phyloP scores from a whole-genome alignment of 208 protist genomes.

The Strigomonas culicis region DNA sequence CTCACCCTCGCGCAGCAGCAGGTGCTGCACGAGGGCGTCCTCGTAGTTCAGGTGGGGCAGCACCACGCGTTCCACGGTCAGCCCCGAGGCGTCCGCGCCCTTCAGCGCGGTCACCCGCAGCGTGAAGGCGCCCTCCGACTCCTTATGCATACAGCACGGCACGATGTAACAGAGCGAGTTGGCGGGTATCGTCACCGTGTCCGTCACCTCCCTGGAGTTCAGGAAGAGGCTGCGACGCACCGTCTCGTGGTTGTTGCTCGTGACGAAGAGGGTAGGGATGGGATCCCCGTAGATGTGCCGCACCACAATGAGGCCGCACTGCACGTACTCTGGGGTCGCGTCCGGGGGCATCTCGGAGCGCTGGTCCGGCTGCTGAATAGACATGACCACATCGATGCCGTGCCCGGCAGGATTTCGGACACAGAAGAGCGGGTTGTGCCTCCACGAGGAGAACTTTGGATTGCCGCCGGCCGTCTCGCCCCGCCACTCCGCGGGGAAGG shows the following conservation, averaged over 20 bases:
- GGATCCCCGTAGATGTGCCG: conserved; percentile 29
- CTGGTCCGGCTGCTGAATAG: conserved; percentile 62
- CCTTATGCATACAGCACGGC: conserved; percentile 56
- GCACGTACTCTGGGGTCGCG: conserved; percentile 40
- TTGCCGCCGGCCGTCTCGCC: conserved; percentile 57
- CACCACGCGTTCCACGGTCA: conserved; percentile 31
- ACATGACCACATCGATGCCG: conserved; percentile 28
- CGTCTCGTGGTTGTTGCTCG: conserved; percentile 69
- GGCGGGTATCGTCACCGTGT: conserved; percentile 45
- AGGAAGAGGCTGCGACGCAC: conserved; percentile 76
- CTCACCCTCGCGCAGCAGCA: conserved; percentile 27
- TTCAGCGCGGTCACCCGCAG: conserved; percentile 48
- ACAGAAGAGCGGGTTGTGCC: conserved; percentile 71
- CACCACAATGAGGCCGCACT: conserved; percentile 63
- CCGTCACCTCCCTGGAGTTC: conserved; percentile 68
- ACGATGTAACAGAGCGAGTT: conserved; percentile 72
- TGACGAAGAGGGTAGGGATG: conserved; percentile 63
- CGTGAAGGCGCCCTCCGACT: conserved; percentile 33
- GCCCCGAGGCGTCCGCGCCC: conserved; percentile 24
- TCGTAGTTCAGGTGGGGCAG: conserved; percentile 42
- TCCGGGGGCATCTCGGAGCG: conserved; percentile 26
- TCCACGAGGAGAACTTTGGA: conserved; percentile 56
- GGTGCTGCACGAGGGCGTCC: conserved; percentile 24
- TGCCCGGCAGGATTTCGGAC: conserved; percentile 37
- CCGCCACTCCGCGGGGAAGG: conserved; percentile 41